These are phyloP conservation scores for Pulveroboletus sp. DNA, from an alignment of 768 basidiomycete species.

Conservation along the genomic window DNA sequence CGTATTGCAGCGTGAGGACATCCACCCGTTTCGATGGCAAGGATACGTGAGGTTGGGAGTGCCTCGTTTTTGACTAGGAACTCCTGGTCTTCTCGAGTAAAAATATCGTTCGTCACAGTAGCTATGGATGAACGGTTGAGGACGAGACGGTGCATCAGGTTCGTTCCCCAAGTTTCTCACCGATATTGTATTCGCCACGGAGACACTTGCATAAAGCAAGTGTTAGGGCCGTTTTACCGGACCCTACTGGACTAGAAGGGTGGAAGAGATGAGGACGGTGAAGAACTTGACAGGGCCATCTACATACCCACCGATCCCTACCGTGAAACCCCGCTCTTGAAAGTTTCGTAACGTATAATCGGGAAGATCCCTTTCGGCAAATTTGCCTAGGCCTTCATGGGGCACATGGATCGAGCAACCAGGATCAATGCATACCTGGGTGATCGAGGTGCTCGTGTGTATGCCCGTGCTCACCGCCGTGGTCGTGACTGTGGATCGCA, in stretches of 20 bases:
- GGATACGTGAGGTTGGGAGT: conserved; percentile 76
- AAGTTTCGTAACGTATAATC: conserved; percentile 83
- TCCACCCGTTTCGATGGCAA: conserved; percentile 96
- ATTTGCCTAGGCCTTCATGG: conserved; percentile 62
- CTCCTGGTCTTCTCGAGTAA: conserved; percentile 96
- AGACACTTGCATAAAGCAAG: conserved; percentile 83
- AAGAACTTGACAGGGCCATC: neutral
- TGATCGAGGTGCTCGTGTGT: conserved; percentile 92
- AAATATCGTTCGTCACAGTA: conserved; percentile 99
- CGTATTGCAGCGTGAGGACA: conserved; percentile 98
- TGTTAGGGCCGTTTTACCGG: conserved; percentile 93
- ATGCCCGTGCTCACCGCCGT: conserved; percentile 82
- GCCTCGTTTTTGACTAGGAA: conserved; percentile 93
- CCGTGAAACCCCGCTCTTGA: conserved; percentile 88
- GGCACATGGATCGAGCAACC: neutral
- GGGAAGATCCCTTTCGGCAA: conserved; percentile 86
- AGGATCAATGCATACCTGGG: conserved; percentile 50
- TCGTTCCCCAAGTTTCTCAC: conserved; percentile 37
- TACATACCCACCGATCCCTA: conserved; percentile 94
- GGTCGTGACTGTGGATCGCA: conserved; percentile 44
- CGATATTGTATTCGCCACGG: conserved; percentile 85
- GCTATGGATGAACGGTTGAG: conserved; percentile 41
- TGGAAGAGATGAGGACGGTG: neutral
- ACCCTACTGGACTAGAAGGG: conserved; percentile 80
- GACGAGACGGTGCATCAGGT: conserved; percentile 1